Evolutionary conservation across 2,329 filamentous ascomycete species (phyloP).

Genomic region (Coniosporium tulheliwenetii): DNA sequence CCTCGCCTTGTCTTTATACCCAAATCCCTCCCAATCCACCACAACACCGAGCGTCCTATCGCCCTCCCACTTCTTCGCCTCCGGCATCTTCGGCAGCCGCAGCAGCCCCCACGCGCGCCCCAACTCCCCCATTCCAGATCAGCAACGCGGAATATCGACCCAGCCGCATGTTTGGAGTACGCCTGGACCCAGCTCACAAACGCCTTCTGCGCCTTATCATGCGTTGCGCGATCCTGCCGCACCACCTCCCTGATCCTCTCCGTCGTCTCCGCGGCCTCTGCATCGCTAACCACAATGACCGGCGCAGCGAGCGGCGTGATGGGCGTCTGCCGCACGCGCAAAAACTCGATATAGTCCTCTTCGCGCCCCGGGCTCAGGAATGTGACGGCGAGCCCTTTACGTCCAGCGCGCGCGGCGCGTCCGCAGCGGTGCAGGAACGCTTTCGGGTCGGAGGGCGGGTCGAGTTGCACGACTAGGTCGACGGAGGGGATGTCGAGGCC

Average conservation of each 20-base stretch:
- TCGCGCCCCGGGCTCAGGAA: conserved; percentile 75
- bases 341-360: conserved; percentile 77
- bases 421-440: conserved; percentile 56
- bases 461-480: conserved; percentile 79
- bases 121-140: conserved; percentile 76
- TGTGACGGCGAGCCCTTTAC: conserved; percentile 67
- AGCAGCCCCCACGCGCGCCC: conserved; percentile 76
- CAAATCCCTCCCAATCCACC: conserved; percentile 23
- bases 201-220: conserved; percentile 78
- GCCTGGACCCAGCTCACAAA: conserved; percentile 90
- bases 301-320: conserved; percentile 49
- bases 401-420: conserved; percentile 45
- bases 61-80: conserved; percentile 37
- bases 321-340: conserved; percentile 77
- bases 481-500: conserved; percentile 86
- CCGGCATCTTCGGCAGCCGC: conserved; percentile 84
- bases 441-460: conserved; percentile 76
- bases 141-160: conserved; percentile 70
- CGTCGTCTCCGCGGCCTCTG: conserved; percentile 43
- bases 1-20: conserved; percentile 28
- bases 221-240: conserved; percentile 46
- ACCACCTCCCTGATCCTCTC: conserved; percentile 46
- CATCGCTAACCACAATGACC: conserved; percentile 38
- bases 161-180: conserved; percentile 81
- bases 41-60: conserved; percentile 24